phyloP scores from a whole-genome alignment of 441 rosid genomes.

The Eutrema salsugineum region DNA sequence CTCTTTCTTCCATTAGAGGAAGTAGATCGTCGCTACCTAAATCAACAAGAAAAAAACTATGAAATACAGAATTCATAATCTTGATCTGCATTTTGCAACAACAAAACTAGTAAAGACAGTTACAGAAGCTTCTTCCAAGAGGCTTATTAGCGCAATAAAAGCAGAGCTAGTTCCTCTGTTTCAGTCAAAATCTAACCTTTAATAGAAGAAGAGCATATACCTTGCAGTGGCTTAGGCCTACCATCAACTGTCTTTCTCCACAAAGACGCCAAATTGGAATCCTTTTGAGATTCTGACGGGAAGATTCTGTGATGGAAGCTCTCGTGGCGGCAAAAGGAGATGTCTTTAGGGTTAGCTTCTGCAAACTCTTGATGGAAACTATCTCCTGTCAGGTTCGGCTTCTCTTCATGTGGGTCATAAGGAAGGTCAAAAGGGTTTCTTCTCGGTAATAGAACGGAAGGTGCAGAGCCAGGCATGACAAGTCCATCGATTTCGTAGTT shows the following conservation, averaged over 20 bases:
- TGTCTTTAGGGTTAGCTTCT: constrained; percentile 46
- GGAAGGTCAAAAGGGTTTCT: constrained; percentile 89
- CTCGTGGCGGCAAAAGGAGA: constrained; percentile 67
- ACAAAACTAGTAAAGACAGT: neutral
- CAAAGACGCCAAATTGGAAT: constrained; percentile 9
- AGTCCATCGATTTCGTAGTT: constrained; percentile 28
- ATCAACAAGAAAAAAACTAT: constrained; percentile 32
- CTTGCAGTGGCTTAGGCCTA: constrained; percentile 12
- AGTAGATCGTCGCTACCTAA: constrained; percentile 35
- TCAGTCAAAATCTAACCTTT: neutral
- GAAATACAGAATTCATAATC: neutral
- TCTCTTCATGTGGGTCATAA: constrained; percentile 81
- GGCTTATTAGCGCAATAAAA: neutral
- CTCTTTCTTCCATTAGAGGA: constrained; percentile 18
- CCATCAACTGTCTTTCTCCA: constrained; percentile 20
- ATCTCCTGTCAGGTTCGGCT: constrained; percentile 63
- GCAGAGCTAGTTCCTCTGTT: neutral
- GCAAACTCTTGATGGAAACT: constrained; percentile 69
- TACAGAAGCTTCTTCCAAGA: neutral
- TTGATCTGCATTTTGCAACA: neutral
- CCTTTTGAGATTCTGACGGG: constrained; percentile 34
- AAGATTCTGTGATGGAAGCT: constrained; percentile 61
- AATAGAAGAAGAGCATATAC: neutral
- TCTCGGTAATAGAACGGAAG: constrained; percentile 59
- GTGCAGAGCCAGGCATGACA: constrained; percentile 78